These are phyloP conservation scores for Canavalia gladiata DNA, from an alignment of 306 rosid species.

Conservation along the genomic window DNA sequence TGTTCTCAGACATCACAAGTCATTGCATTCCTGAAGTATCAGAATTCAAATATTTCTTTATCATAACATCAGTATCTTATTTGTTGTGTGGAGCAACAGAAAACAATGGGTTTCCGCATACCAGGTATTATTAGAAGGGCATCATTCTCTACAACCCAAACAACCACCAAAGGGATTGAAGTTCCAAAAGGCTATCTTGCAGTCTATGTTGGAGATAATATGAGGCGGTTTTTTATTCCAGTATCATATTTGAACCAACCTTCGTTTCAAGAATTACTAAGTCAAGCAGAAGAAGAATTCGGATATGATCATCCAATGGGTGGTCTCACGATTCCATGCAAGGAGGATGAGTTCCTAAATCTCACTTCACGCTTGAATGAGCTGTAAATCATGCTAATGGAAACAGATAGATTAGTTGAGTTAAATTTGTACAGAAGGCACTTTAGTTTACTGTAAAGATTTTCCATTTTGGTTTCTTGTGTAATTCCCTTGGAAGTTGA, in stretches of 20 bases:
- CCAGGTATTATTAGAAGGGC: not conserved
- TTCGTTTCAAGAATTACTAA: not conserved
- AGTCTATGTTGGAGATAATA: not conserved
- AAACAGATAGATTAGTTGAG: slow-evolving; percentile 32
- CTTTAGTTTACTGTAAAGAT: not conserved
- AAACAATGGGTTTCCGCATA: not conserved
- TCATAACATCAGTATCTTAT: not conserved
- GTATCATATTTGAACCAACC: not conserved
- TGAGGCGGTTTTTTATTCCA: not conserved
- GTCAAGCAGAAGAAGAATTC: not conserved
- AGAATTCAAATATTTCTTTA: not conserved
- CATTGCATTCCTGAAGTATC: not conserved
- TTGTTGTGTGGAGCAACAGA: not conserved
- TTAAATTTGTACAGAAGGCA: slow-evolving; percentile 15
- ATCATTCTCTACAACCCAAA: not conserved
- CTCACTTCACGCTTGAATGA: slow-evolving; percentile 23
- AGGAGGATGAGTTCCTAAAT: slow-evolving; percentile 33
- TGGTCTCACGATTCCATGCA: slow-evolving; percentile 44
- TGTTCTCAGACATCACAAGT: not conserved
- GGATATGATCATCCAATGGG: not conserved
- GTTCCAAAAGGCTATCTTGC: not conserved
- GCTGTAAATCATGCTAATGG: not conserved
- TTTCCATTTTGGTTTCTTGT: not conserved
- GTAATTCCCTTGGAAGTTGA: not conserved
- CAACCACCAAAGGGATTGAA: not conserved